These are phyloP conservation scores for Leccinum broughii DNA, from an alignment of 768 basidiomycete genomes.

Conservation along the genomic window DNA sequence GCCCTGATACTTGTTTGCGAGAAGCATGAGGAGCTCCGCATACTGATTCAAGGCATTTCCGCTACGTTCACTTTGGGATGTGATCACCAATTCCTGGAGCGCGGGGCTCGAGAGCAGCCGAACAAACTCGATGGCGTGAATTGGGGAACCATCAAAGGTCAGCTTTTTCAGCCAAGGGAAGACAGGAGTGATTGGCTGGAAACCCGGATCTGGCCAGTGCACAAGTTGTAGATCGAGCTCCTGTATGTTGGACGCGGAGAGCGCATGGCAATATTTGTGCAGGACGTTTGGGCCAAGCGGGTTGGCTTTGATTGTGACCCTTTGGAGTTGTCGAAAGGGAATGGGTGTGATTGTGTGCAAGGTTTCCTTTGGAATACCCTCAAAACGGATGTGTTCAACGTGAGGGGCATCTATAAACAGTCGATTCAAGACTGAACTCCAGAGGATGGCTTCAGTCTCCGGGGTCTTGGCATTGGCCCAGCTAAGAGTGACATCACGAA, in stretches of 20 bases:
- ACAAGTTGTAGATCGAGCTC: slow-evolving; percentile 28
- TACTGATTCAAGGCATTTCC: slow-evolving; percentile 14
- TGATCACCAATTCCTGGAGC: slow-evolving; percentile 19
- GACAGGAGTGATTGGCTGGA: slow-evolving; percentile 20
- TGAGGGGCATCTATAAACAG: slow-evolving; percentile 21
- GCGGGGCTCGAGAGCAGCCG: slow-evolving; percentile 20
- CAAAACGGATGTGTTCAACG: slow-evolving; percentile 25
- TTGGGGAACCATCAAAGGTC: slow-evolving; percentile 20
- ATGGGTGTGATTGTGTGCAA: slow-evolving; percentile 16
- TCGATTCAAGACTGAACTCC: slow-evolving; percentile 23
- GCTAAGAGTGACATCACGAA: slow-evolving; percentile 21
- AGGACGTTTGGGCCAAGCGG: slow-evolving; percentile 25
- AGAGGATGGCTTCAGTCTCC: slow-evolving; percentile 18
- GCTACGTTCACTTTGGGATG: slow-evolving; percentile 18
- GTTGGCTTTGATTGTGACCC: slow-evolving; percentile 22
- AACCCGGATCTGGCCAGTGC: slow-evolving; percentile 23
- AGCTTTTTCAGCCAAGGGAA: slow-evolving; percentile 25
- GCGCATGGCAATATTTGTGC: slow-evolving; percentile 25
- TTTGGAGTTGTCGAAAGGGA: slow-evolving; percentile 21
- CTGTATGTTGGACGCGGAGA: slow-evolving; percentile 19
- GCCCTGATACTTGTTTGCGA: slow-evolving; percentile 23
- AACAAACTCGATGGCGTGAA: slow-evolving; percentile 24
- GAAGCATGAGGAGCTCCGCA: slow-evolving; percentile 18
- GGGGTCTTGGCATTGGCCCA: slow-evolving; percentile 20
- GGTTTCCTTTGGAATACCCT: slow-evolving; percentile 26